Evolutionary conservation across 768 basidiomycete species (phyloP).

Genomic region (Trametes cinnabarina): DNA sequence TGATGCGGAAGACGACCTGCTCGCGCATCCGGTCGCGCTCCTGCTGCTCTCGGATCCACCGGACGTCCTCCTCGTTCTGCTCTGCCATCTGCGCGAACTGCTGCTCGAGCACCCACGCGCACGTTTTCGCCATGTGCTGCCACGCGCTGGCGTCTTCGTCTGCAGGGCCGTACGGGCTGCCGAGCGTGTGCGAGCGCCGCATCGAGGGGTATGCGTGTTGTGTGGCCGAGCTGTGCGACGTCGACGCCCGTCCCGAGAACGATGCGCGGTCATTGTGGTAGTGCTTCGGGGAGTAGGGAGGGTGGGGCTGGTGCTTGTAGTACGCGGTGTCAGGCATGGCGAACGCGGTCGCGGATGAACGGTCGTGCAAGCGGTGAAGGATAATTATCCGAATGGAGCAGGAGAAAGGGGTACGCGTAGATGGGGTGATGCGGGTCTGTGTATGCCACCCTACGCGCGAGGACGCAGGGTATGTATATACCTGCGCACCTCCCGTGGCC

Average conservation of each 20-base stretch:
- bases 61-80: conserved; percentile 51
- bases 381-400: neutral
- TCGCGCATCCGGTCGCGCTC: conserved; percentile 28
- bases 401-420: neutral
- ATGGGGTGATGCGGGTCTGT: conserved; percentile 3
- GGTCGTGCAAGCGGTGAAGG: neutral
- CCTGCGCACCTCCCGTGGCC: conserved; percentile 5
- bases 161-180: neutral
- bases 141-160: conserved; percentile 9
- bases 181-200: conserved; percentile 14
- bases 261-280: conserved; percentile 12
- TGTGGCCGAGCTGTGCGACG: conserved; percentile 2
- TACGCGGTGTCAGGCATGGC: conserved; percentile 6
- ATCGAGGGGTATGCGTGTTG: neutral
- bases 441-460: conserved; percentile 2
- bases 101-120: conserved; percentile 51
- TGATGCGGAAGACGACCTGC: conserved; percentile 22
- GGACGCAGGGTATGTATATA: conserved; percentile 8
- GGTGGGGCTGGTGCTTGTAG: conserved; percentile 13
- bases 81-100: conserved; percentile 43
- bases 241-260: conserved; percentile 9
- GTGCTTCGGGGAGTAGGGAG: conserved; percentile 8
- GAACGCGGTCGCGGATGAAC: conserved; percentile 2
- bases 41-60: conserved; percentile 66
- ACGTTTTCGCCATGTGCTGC: conserved; percentile 30